phyloP scores from a whole-genome alignment of 2,329 filamentous ascomycete species.

The Talaromyces islandicus region DNA sequence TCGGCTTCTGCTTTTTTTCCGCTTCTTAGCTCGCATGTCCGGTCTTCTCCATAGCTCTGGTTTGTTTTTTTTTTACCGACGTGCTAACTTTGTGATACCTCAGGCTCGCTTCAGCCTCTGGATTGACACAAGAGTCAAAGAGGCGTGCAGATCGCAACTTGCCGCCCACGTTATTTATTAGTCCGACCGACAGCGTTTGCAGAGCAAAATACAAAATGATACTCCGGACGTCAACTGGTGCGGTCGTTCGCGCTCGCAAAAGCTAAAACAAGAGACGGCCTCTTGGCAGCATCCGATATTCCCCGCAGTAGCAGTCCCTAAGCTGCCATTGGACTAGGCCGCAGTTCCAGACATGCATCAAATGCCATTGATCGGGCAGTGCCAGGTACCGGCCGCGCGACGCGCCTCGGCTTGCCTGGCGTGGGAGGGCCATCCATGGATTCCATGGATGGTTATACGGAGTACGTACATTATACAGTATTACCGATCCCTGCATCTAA shows the following conservation, averaged over 20 bases:
- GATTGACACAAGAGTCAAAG: neutral
- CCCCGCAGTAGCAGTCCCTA: neutral
- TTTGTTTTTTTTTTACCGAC: neutral
- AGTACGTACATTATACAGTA: neutral
- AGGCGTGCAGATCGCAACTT: neutral
- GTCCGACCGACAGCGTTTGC: neutral
- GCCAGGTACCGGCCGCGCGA: neutral
- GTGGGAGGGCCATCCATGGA: neutral
- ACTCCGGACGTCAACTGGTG: too few relatives aligned
- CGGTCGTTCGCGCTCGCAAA: neutral
- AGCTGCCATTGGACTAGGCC: neutral
- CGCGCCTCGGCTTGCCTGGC: neutral
- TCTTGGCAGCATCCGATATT: neutral
- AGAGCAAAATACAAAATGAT: neutral
- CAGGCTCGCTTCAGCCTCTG: neutral
- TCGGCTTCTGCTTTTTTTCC: neutral
- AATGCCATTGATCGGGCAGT: neutral
- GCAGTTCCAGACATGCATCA: neutral
- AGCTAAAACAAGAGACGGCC: neutral
- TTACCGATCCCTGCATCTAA: neutral
- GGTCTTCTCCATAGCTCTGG: neutral
- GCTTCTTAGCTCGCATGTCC: neutral
- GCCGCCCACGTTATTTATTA: too few relatives aligned
- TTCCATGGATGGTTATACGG: neutral
- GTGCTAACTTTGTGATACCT: neutral